Base-by-base conservation (phyloP, 257 asterid genomes). In the Cynanchum wilfordii region DNA sequence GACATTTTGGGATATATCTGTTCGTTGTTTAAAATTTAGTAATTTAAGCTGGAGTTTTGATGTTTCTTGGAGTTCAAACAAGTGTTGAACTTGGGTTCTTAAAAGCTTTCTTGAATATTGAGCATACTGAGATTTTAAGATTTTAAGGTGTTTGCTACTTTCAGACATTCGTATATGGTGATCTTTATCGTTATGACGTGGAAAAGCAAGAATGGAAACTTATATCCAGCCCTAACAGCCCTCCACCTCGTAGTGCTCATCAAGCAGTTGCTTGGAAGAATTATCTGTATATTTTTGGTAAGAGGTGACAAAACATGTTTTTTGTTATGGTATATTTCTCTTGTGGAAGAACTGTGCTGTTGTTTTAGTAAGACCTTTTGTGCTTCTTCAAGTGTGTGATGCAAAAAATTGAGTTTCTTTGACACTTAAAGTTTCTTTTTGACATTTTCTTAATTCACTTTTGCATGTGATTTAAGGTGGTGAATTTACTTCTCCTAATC, bases 191-290 rank as follows among this genome's bases (percentile, higher is more conserved):
- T 62, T 90, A 81, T 80, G 99, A 95, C 22, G 92, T 91, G 69
- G 98, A 95, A 62, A 95, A 92, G 87, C 89, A 85, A 77, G 96
- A 92, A 76, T 95, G 99, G 99, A 95, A 86, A 78, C 82, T 83
- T 84, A 83, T 95, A 54, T 88, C 99, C 15, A 92, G 99, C 81
- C 99, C 99, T 69, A 92, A 90, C 56, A 88, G 99, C 73, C 98
- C 99, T 3, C 99, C 99, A 27, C 99, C 98, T 76, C 89, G 98
- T 49, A 90, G 99, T 82, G 96, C 99, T 76, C 99, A 95, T 83
- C 99, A 95, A 84, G 85, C 97, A 5, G 94, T 92, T 83, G 89
- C 92, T 64, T 95, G 99, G 99, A 95, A 95, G 87, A 95, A 89
- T 80, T 89, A 83, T 89, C 89, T 95, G 29, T 90, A 92, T 75